These are phyloP conservation scores for Colletotrichum paranaense DNA, from an alignment of 2,329 filamentous ascomycete genomes.

Conservation along the genomic window DNA sequence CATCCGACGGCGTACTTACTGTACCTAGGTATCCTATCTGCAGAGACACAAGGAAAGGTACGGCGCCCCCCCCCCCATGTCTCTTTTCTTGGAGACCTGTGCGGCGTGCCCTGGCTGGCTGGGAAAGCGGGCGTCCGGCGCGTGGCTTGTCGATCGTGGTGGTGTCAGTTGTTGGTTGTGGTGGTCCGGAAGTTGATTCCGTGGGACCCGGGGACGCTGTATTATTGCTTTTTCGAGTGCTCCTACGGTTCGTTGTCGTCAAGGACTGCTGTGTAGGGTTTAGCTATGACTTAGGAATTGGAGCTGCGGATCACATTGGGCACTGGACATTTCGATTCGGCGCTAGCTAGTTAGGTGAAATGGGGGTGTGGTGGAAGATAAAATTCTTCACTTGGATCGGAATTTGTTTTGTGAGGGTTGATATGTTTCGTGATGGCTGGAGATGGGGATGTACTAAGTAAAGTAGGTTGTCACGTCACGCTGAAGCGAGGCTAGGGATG, in stretches of 20 bases:
- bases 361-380: neutral
- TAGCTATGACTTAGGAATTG: neutral
- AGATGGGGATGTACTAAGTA: neutral
- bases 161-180: neutral
- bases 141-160: conserved; percentile 24
- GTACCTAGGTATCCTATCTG: neutral
- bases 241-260: neutral
- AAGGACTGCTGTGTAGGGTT: conserved; percentile 7
- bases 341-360: too few species aligned
- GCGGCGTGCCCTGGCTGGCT: neutral
- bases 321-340: neutral
- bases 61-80: too few species aligned
- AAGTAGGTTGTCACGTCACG: neutral
- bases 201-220: conserved; percentile 11
- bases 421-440: neutral
- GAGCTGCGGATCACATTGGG: neutral
- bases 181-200: conserved; percentile 9
- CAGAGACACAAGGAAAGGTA: neutral
- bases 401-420: neutral
- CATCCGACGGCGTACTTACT: neutral
- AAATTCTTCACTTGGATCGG: conserved; percentile 27
- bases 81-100: neutral
- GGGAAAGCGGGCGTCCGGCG: conserved; percentile 11
- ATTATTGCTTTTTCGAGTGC: conserved; percentile 26
- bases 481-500: conserved; percentile 7